These are phyloP conservation scores for Diospyros kaki DNA, from an alignment of 148 eudicot species.

Conservation along the genomic window DNA sequence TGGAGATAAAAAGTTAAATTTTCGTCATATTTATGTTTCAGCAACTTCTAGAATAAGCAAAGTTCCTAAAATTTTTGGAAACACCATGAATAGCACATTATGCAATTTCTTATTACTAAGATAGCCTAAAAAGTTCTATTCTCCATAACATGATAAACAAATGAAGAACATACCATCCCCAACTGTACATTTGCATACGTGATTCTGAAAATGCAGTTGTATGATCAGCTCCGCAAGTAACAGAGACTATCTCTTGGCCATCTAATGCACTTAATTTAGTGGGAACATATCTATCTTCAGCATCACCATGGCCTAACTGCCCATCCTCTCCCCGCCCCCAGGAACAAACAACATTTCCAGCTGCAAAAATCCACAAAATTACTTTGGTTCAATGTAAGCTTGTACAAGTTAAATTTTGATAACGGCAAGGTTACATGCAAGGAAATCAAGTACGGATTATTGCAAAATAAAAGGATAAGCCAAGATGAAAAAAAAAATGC, in stretches of 20 bases:
- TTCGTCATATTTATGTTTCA: too few relatives aligned
- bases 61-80: too few relatives aligned
- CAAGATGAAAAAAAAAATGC: not conserved
- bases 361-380: conserved; percentile 27
- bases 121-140: not conserved
- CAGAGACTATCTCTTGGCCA: conserved; percentile 64
- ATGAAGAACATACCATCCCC: conserved; percentile 81
- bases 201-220: conserved; percentile 81
- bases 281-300: conserved; percentile 88
- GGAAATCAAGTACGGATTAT: not conserved
- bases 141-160: not conserved
- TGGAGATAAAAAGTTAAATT: too few relatives aligned
- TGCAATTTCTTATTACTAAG: too few relatives aligned
- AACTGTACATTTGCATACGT: conserved; percentile 69
- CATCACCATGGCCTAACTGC: conserved; percentile 95
- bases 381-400: conserved; percentile 11
- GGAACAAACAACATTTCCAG: conserved; percentile 85
- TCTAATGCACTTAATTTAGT: conserved; percentile 81
- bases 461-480: not conserved
- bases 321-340: conserved; percentile 99
- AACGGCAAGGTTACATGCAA: not conserved
- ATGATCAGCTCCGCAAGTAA: conserved; percentile 95
- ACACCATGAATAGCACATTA: too few relatives aligned
- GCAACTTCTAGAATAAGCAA: too few relatives aligned
- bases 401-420: not conserved